Base-by-base conservation (phyloP, 768 basidiomycete species). In the Rhodotorula sphaerocarpa region DNA sequence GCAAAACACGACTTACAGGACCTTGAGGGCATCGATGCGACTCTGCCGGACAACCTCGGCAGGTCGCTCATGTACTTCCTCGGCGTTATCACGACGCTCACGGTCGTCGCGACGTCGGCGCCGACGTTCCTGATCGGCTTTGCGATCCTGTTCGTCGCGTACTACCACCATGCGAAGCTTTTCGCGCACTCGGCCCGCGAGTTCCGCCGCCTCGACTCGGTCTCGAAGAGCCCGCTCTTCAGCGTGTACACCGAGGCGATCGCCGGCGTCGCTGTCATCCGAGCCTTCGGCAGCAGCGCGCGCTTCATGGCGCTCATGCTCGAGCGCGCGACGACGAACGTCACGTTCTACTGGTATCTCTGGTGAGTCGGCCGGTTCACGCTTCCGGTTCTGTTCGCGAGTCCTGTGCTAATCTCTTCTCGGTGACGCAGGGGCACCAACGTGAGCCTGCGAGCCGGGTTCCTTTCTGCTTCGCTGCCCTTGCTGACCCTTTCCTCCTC, bases 141-240 rank as follows among this genome's bases (percentile, higher is more conserved):
- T 55, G 54, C 58, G 12, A 9, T 70, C 30, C 46, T 71, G 33
- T 56, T 62, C 23, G 21, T 67, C 33, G 63, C 39, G 16, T 70
- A 63, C 56, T 52, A 50, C n/a, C 61, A 62, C 30, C 48, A 66
- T 41, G 72, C 71, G 16, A 48, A 60, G 39, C 57, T 69, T 10
- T 79, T 78, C 66, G 67, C 74, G 16, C 68, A 71, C 27, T 74
- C 75, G 9, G 74, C 73, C 20, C 69, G 77, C 42, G 76, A 78
- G 60, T 74, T 79, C 65, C 63, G 63, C 56, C 73, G 78, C 23
- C 74, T 76, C 57, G 78, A 76, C 71, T 72, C 70, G 31, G 73
- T 75, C 15, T 72, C 73, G 9, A 74, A 76, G 50, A 76, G 75
- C 7, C 74, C 74, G 2, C 53, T 75, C 3, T 75, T 72, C 69